phyloP scores from a whole-genome alignment of 2,329 filamentous ascomycete genomes.

The Colletotrichum spaethianum region DNA sequence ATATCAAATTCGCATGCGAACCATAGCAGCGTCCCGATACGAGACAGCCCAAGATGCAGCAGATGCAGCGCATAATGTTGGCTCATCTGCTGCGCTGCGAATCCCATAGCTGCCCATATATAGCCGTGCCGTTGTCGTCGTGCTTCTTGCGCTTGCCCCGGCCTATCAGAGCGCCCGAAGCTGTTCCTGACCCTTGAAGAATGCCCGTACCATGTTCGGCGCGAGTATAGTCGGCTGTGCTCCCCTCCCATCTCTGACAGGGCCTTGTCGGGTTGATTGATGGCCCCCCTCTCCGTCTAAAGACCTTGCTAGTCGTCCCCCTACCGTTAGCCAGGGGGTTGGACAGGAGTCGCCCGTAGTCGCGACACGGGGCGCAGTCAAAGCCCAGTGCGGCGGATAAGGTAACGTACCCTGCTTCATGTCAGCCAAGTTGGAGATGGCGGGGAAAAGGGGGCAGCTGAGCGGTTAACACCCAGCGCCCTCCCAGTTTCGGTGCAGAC shows the following conservation, averaged over 20 bases:
- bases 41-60: not conserved
- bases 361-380: slow-evolving; percentile 30
- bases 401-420: not conserved
- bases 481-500: not conserved
- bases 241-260: slow-evolving; percentile 16
- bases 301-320: slow-evolving; percentile 14
- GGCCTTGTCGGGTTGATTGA: slow-evolving; percentile 9
- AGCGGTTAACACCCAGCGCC: not conserved
- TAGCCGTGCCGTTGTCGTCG: slow-evolving; percentile 4
- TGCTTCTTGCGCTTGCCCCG: not conserved
- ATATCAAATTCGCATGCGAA: not conserved
- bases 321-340: slow-evolving; percentile 15
- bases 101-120: not conserved
- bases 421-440: not conserved
- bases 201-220: not conserved
- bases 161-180: slow-evolving; percentile 1
- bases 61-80: slow-evolving; percentile 15
- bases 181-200: slow-evolving; percentile 2
- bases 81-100: slow-evolving; percentile 8
- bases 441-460: not conserved
- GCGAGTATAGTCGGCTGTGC: not conserved
- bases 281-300: not conserved
- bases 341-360: slow-evolving; percentile 9
- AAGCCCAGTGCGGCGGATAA: slow-evolving; percentile 8
- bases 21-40: not conserved